Percentiles rank a stretch among this genome's conserved stretches.
Evolutionary conservation across 345 rosid genomes (phyloP).

Genomic region (Corymbia maculata): DNA sequence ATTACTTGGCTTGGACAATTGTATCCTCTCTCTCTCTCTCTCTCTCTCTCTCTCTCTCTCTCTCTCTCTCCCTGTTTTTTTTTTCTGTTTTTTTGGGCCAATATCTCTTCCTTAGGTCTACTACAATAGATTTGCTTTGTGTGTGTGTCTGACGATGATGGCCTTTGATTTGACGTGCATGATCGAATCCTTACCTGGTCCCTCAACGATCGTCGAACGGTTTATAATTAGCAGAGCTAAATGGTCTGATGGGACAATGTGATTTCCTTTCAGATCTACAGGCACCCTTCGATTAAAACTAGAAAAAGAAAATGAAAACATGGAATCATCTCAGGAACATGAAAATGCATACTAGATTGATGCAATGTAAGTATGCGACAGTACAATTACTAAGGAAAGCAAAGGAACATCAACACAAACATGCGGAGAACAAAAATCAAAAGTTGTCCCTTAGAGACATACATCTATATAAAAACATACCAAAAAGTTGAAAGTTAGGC

Average conservation of each 20-base stretch:
- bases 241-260: neutral
- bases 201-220: neutral
- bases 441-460: neutral
- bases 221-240: neutral
- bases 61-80: too few relatives aligned
- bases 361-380: neutral
- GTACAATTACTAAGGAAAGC: neutral
- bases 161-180: neutral
- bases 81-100: neutral
- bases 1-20: neutral
- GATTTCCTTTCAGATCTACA: neutral
- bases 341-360: neutral
- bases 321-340: neutral
- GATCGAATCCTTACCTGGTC: neutral
- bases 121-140: neutral
- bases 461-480: neutral
- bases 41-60: neutral
- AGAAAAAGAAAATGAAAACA: neutral
- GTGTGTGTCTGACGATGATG: neutral
- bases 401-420: neutral
- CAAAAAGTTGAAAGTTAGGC: neutral
- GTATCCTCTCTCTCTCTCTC: neutral
- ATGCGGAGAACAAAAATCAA: neutral
- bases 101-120: neutral
- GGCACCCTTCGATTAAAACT: neutral